Evolutionary conservation across 2,329 filamentous ascomycete species (phyloP).

Genomic region (Ascochyta koolunga): DNA sequence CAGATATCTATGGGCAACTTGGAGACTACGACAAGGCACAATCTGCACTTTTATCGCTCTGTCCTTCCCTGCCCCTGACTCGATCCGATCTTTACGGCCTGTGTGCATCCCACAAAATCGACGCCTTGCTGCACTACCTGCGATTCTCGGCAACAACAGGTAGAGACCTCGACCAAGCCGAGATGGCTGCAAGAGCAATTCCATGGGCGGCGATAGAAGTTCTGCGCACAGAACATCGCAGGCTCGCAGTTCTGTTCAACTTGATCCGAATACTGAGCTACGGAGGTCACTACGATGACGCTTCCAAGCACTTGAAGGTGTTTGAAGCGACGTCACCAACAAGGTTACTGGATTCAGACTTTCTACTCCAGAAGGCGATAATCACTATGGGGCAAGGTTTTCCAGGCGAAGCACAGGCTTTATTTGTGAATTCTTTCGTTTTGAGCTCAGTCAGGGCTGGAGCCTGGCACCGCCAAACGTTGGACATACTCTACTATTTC

Average conservation of each 20-base stretch:
- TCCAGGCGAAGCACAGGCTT: background rate
- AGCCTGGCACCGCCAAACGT: background rate
- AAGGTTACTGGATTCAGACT: background rate
- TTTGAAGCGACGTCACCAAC: background rate
- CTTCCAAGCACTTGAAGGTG: background rate
- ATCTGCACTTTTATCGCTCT: background rate
- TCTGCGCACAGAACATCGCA: background rate
- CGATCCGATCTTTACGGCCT: background rate
- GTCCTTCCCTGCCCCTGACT: background rate
- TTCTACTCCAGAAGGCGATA: background rate
- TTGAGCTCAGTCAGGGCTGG: background rate
- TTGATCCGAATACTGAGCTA: background rate
- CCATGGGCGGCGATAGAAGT: constrained; percentile 1
- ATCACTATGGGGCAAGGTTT: background rate
- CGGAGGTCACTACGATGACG: background rate
- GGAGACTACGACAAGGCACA: constrained; percentile 1
- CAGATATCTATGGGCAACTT: background rate
- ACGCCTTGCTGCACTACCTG: background rate
- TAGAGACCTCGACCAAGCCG: background rate
- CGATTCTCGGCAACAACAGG: background rate
- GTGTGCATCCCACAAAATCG: background rate
- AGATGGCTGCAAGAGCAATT: background rate
- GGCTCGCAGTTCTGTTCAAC: background rate
- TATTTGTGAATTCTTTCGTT: background rate
- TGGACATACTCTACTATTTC: background rate